These are phyloP conservation scores for Rhynchosporium secalis DNA, from an alignment of 2,329 filamentous ascomycete genomes.

Conservation along the genomic window DNA sequence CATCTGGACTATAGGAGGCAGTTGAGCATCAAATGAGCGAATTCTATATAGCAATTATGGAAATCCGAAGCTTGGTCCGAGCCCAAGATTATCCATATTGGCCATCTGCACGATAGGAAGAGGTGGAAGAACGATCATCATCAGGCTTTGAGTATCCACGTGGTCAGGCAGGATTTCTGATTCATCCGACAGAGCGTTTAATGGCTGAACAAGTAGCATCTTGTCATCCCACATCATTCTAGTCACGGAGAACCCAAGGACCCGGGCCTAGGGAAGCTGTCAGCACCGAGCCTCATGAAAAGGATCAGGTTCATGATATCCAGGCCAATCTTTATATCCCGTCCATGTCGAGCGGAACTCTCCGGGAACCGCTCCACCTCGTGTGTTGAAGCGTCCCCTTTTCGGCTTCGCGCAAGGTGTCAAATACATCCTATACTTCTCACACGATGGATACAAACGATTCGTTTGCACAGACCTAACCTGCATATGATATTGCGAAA, in stretches of 20 bases:
- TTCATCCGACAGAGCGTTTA: slow-evolving; percentile 39
- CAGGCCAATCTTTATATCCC: slow-evolving; percentile 31
- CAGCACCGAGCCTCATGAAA: slow-evolving; percentile 36
- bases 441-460: slow-evolving; percentile 31
- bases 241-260: slow-evolving; percentile 29
- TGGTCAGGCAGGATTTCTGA: slow-evolving; percentile 39
- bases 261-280: slow-evolving; percentile 35
- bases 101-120: slow-evolving; percentile 33
- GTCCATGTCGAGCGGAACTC: slow-evolving; percentile 29
- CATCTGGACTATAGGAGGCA: too few relatives aligned
- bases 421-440: slow-evolving; percentile 27
- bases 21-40: too few relatives aligned
- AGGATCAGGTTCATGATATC: slow-evolving; percentile 37
- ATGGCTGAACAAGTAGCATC: slow-evolving; percentile 40
- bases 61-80: slow-evolving; percentile 38
- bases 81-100: neutral
- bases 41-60: slow-evolving; percentile 23
- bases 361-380: slow-evolving; percentile 32
- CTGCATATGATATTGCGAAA: too few relatives aligned
- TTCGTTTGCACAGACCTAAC: too few relatives aligned
- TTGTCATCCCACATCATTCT: slow-evolving; percentile 41
- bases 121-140: slow-evolving; percentile 43
- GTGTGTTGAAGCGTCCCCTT: slow-evolving; percentile 38
- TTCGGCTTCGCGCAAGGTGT: slow-evolving; percentile 38
- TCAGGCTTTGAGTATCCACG: slow-evolving; percentile 37